Evolutionary conservation across 2,329 filamentous ascomycete species (phyloP).

Genomic region (Aspergillus sp.): DNA sequence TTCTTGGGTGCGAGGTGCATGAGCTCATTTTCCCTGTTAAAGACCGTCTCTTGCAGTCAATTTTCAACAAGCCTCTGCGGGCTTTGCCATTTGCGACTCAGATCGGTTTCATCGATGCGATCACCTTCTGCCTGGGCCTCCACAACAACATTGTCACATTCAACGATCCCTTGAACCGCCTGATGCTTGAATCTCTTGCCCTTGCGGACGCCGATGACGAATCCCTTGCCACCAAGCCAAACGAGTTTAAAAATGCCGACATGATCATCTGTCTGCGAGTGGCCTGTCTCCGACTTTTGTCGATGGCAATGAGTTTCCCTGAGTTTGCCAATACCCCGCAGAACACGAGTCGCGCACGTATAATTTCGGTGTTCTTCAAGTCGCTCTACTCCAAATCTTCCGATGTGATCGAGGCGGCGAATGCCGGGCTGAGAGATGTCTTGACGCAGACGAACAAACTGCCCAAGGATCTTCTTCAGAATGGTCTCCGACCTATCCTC

Average conservation of each 20-base stretch:
- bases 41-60: slow-evolving; percentile 79
- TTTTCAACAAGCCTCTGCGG: slow-evolving; percentile 89
- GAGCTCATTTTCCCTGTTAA: slow-evolving; percentile 86
- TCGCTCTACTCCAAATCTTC: slow-evolving; percentile 88
- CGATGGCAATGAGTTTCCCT: slow-evolving; percentile 85
- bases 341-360: slow-evolving; percentile 57
- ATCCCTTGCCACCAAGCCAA: slow-evolving; percentile 81
- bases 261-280: slow-evolving; percentile 87
- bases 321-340: slow-evolving; percentile 75
- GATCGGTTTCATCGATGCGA: slow-evolving; percentile 96
- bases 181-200: slow-evolving; percentile 89
- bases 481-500: slow-evolving; percentile 87
- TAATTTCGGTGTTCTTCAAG: slow-evolving; percentile 96
- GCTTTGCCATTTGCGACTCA: slow-evolving; percentile 91
- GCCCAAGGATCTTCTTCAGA: slow-evolving; percentile 90
- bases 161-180: slow-evolving; percentile 80
- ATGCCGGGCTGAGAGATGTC: slow-evolving; percentile 80
- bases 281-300: slow-evolving; percentile 86
- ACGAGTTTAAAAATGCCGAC: slow-evolving; percentile 91
- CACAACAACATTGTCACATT: slow-evolving; percentile 86
- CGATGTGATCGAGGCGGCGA: slow-evolving; percentile 88
- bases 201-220: slow-evolving; percentile 93
- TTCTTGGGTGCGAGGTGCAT: slow-evolving; percentile 70
- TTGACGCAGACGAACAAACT: slow-evolving; percentile 83
- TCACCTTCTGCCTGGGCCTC: slow-evolving; percentile 87